Conservation (phyloP, 192 early-diverging fungal species). For the Coemansia sp. region DNA sequence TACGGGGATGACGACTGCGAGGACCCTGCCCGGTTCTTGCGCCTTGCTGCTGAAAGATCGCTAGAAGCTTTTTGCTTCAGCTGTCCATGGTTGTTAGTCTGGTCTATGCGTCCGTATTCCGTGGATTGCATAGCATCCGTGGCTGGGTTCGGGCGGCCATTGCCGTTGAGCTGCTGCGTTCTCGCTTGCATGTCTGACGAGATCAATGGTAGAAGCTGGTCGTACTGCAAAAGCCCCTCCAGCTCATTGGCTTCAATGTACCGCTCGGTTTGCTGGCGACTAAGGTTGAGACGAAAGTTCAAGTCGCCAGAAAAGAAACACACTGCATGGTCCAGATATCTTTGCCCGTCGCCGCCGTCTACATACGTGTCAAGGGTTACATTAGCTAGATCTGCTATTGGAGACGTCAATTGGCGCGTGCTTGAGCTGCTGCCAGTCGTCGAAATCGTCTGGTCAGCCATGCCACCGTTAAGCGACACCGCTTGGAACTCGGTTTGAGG, state of each 20-base stretch:
- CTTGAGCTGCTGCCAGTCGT: constrained; percentile 71
- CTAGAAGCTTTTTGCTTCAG: neutral
- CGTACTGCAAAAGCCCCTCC: constrained; percentile 59
- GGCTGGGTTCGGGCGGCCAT: neutral
- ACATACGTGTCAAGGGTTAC: constrained; percentile 54
- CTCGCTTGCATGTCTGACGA: constrained; percentile 14
- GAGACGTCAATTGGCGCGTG: constrained; percentile 55
- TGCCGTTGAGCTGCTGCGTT: constrained; percentile 9
- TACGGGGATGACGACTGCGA: constrained; percentile 23
- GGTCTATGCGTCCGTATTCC: constrained; percentile 1
- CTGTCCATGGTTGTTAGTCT: constrained; percentile 3
- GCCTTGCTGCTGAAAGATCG: constrained; percentile 7
- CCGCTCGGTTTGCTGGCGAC: constrained; percentile 63
- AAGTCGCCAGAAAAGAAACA: constrained; percentile 89
- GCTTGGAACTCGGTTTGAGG: constrained; percentile 13
- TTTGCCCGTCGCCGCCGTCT: constrained; percentile 85
- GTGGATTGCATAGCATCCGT: constrained; percentile 8
- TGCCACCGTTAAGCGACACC: constrained; percentile 57
- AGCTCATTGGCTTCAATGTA: constrained; percentile 62
- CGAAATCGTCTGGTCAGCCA: constrained; percentile 57
- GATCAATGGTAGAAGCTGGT: constrained; percentile 62
- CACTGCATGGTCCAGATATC: constrained; percentile 74
- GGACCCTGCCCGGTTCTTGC: constrained; percentile 32
- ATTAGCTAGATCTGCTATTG: constrained; percentile 64
- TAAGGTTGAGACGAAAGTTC: constrained; percentile 86